phyloP scores from a whole-genome alignment of 805 yeast genomes.

The Ogataea corticis region DNA sequence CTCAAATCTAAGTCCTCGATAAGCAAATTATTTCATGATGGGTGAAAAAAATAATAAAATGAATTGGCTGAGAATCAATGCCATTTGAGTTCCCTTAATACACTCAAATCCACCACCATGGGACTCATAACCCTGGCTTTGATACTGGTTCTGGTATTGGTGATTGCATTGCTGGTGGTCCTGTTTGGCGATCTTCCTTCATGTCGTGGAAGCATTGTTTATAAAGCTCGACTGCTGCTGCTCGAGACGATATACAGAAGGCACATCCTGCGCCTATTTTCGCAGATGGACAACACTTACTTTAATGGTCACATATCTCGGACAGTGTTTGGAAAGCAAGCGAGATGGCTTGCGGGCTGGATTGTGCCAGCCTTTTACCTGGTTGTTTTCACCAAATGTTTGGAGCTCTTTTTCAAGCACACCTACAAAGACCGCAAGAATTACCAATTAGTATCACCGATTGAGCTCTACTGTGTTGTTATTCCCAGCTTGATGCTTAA shows the following conservation, averaged over 20 bases:
- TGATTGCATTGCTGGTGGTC: constrained; percentile 33
- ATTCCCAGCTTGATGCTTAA: constrained; percentile 35
- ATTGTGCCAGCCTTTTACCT: constrained; percentile 45
- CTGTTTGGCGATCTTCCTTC: constrained; percentile 52
- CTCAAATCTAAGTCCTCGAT: no score
- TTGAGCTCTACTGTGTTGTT: constrained; percentile 28
- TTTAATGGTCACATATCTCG: constrained; percentile 26
- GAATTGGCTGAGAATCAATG: no score
- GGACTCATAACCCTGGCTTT: constrained; percentile 1
- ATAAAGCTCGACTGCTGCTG: constrained; percentile 18
- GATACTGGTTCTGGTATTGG: constrained; percentile 10
- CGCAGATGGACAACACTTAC: constrained; percentile 24
- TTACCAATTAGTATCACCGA: constrained; percentile 7
- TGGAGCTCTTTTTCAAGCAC: constrained; percentile 26
- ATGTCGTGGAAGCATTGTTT: constrained; percentile 37
- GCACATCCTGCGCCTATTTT: constrained; percentile 3
- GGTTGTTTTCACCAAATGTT: constrained; percentile 33
- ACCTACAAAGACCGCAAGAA: constrained; percentile 20
- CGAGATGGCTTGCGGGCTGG: constrained; percentile 38
- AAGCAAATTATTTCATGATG: no score
- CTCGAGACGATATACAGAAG: constrained; percentile 7
- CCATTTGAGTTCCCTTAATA: no score
- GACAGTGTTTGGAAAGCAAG: constrained; percentile 10
- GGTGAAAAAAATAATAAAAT: no score
- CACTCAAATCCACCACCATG: no score